Evolutionary conservation across 2,329 filamentous ascomycete species (phyloP).

Genomic region (Colletotrichum scovillei): DNA sequence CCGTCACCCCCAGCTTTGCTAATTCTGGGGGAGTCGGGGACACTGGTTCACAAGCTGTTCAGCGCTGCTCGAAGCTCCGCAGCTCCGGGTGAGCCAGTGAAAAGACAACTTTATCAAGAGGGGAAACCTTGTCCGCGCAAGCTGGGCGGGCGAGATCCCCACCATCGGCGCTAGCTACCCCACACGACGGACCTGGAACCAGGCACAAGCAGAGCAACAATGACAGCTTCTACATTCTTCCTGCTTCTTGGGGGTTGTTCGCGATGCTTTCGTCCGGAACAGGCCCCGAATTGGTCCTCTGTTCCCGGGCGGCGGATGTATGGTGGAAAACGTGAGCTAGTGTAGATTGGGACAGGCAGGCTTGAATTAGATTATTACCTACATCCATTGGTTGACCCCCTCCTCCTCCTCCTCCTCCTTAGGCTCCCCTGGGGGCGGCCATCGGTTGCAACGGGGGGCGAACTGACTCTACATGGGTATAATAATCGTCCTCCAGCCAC

Average conservation of each 20-base stretch:
- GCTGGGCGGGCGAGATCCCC: background rate
- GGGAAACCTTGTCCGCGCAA: background rate
- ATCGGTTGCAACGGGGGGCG: too few species aligned
- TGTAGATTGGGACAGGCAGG: background rate
- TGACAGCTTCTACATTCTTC: background rate
- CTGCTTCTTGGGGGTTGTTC: background rate
- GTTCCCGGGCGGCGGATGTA: background rate
- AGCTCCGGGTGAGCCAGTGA: background rate
- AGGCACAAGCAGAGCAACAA: background rate
- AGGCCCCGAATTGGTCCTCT: background rate
- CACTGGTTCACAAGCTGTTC: too few species aligned
- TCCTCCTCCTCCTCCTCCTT: background rate
- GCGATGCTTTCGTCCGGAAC: background rate
- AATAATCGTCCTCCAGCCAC: background rate
- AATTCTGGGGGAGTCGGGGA: background rate
- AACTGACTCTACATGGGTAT: background rate
- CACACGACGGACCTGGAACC: background rate
- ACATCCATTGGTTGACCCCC: background rate
- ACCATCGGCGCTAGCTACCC: conserved; percentile 12
- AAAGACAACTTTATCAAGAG: background rate
- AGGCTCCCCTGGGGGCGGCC: too few species aligned
- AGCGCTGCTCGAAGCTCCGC: background rate
- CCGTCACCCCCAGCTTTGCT: background rate
- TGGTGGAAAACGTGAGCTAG: background rate
- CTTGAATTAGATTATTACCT: background rate